A percentile compares a stretch with the other conserved stretches of the same genome.
These are phyloP conservation scores for Chlorella sp. DNA, from an alignment of 139 green algal species.

Conservation along the genomic window DNA sequence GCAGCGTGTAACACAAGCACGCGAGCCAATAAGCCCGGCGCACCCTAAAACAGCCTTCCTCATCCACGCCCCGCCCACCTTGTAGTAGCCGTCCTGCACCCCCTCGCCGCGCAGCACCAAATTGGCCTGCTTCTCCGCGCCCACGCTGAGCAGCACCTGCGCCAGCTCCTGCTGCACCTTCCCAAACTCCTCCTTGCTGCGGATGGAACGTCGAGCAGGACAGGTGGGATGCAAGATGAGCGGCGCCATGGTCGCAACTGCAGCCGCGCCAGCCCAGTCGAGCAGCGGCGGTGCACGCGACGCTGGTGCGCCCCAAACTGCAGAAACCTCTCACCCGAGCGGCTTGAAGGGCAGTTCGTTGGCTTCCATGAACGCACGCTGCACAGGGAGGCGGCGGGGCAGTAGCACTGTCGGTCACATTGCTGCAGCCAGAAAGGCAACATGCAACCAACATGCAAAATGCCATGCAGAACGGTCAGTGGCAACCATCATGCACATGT, in stretches of 20 bases:
- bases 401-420: background rate
- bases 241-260: too few relatives aligned
- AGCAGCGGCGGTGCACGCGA: too few relatives aligned
- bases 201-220: background rate
- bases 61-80: slow-evolving; percentile 67
- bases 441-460: too few relatives aligned
- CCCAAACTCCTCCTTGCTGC: slow-evolving; percentile 47
- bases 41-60: background rate
- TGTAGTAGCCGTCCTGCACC: slow-evolving; percentile 62
- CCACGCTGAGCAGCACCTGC: slow-evolving; percentile 2
- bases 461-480: too few relatives aligned
- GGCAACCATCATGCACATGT: background rate
- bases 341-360: slow-evolving; percentile 66
- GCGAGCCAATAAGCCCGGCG: background rate
- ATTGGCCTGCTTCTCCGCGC: slow-evolving; percentile 21
- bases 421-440: background rate
- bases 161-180: slow-evolving; percentile 55
- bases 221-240: too few relatives aligned
- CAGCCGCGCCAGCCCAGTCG: too few relatives aligned
- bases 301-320: too few relatives aligned
- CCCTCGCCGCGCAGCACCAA: background rate
- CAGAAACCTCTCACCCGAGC: too few relatives aligned
- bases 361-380: slow-evolving; percentile 68
- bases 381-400: slow-evolving; percentile 4
- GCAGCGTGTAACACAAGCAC: too few relatives aligned